Base-by-base conservation (phyloP, 768 basidiomycete species). In the Gelatoporia subvermispora region DNA sequence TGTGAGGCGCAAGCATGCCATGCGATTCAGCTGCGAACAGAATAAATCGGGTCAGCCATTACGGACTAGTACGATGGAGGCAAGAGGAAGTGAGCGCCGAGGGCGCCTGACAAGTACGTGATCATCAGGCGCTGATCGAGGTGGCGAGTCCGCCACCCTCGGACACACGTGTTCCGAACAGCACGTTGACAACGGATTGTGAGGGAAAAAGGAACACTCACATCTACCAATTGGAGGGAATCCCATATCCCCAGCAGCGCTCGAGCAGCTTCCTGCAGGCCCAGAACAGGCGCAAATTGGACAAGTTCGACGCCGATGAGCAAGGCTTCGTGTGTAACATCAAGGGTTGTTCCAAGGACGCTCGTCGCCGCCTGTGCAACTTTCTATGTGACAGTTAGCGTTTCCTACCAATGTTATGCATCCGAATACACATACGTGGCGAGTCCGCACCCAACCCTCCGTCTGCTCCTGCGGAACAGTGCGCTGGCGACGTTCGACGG, bases 1-100 rank as follows among this genome's bases (percentile, higher is more conserved):
- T 0, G 84, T 85, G 8, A 90, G 72, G 9, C 85, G 81, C 23
- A 89, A 70, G 56, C 84, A 86, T 1, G 78, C 76, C 11, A 83
- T 66, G 16, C 83, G 73, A 52, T 89, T 88, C 53, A 77, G 78
- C 87, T 89, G 35, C 13, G 7, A 13, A 31, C n/a, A n/a, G n/a
- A n/a, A n/a, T n/a, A n/a, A n/a, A n/a, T n/a, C n/a, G n/a, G n/a
- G n/a, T 31, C 22, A 8, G 20, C 15, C 15, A 40, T 36, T 23
- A n/a, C 23, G 22, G 2, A 35, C 28, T 31, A 21, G 22, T 23
- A 9, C 3, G 1, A 22, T 2, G 23, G 18, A 20, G 15, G 11
- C 16, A 16, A 3, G 15, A 31, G 21, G 9, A 43, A 35, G 20
- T n/a, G 11, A 13, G 2, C 35, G 15, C 10, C 7, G n/a, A n/a